Percentiles rank a stretch among this genome's conserved stretches.
phyloP scores from a whole-genome alignment of 2,329 filamentous ascomycete genomes.

The Microascus cirrosus region DNA sequence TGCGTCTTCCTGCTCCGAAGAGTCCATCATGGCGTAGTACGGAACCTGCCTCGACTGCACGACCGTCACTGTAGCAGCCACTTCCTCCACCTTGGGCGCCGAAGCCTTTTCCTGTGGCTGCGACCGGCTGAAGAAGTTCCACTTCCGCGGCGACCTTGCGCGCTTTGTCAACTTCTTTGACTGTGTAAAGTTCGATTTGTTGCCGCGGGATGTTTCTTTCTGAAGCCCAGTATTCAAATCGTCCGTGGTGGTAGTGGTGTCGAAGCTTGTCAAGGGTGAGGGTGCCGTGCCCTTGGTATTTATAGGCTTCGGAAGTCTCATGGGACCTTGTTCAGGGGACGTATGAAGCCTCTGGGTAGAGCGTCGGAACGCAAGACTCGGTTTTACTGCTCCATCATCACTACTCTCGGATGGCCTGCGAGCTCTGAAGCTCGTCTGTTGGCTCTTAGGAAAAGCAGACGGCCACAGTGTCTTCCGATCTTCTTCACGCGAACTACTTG shows the following conservation, averaged over 20 bases:
- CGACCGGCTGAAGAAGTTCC: conserved; percentile 52
- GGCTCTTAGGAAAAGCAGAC: conserved; percentile 34
- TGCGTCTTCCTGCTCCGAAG: conserved; percentile 41
- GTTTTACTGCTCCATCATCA: conserved; percentile 35
- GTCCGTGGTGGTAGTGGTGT: conserved; percentile 34
- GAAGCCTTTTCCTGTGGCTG: conserved; percentile 30
- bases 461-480: conserved; percentile 38
- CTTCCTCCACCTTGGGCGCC: conserved; percentile 22
- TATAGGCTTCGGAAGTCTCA: conserved; percentile 43
- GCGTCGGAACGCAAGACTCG: conserved; percentile 42
- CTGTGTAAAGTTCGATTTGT: conserved; percentile 11
- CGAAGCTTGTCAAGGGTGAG: conserved; percentile 43
- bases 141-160: conserved; percentile 44
- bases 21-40: conserved; percentile 53
- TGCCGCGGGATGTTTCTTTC: conserved; percentile 20
- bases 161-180: conserved; percentile 47
- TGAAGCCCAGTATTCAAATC: conserved; percentile 22
- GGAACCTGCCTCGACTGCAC: conserved; percentile 40
- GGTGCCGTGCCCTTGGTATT: conserved; percentile 29
- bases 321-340: conserved; percentile 22
- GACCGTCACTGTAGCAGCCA: conserved; percentile 36
- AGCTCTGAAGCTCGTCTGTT: conserved; percentile 7
- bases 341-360: conserved; percentile 40
- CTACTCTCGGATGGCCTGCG: conserved; percentile 45
- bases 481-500: conserved; percentile 26